Conservation (phyloP, 2,329 filamentous ascomycete genomes). For the Xylaria hypoxylon region DNA sequence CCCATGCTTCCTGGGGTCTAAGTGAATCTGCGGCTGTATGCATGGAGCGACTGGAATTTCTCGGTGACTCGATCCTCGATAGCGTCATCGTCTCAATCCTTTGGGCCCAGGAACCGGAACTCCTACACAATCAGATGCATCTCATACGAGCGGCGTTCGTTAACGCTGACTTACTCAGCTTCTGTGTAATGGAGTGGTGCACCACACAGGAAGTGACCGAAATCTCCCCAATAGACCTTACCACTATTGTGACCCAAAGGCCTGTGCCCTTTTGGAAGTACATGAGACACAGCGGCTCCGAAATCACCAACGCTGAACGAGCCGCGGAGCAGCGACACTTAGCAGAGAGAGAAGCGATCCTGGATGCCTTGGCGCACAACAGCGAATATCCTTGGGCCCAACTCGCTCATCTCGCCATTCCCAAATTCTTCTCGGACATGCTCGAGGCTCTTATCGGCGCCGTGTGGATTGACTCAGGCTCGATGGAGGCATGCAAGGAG, state of each 20-base stretch:
- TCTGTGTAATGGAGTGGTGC: constrained; percentile 73
- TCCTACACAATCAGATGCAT: constrained; percentile 74
- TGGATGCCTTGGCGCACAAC: constrained; percentile 61
- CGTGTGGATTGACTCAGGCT: constrained; percentile 83
- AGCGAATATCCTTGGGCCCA: constrained; percentile 79
- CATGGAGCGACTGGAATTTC: constrained; percentile 84
- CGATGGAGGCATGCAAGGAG: constrained; percentile 66
- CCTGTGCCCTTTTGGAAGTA: constrained; percentile 73
- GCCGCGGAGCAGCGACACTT: constrained; percentile 60
- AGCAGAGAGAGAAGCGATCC: constrained; percentile 61
- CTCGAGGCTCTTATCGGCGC: constrained; percentile 85
- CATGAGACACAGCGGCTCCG: constrained; percentile 68
- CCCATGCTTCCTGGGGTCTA: constrained; percentile 72
- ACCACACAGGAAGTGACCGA: constrained; percentile 51
- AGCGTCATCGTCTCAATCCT: constrained; percentile 75
- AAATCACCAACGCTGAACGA: constrained; percentile 62
- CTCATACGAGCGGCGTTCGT: constrained; percentile 79
- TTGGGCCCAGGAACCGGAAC: constrained; percentile 58
- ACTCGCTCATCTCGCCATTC: constrained; percentile 72
- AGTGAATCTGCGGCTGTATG: constrained; percentile 55
- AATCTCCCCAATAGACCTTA: constrained; percentile 42
- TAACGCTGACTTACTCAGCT: constrained; percentile 84
- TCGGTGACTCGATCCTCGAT: constrained; percentile 89
- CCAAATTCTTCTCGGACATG: constrained; percentile 86
- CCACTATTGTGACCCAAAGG: constrained; percentile 44